Base-by-base conservation (phyloP, 1,139 yeast genomes). In the Hansenula sp. region DNA sequence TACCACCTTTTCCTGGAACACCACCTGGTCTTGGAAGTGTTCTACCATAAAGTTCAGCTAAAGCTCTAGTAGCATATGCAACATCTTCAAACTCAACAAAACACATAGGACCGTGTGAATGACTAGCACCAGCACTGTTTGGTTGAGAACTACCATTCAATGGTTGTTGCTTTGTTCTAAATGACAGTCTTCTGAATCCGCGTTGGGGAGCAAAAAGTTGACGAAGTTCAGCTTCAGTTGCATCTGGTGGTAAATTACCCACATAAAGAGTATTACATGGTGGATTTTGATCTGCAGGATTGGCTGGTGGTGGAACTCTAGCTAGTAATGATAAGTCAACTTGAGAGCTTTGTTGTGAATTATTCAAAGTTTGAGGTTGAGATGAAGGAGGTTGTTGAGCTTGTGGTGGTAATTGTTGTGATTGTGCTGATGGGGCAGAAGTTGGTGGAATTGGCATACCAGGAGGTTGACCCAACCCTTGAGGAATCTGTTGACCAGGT, bases 271-370 rank as follows among this genome's bases (percentile, higher is more conserved):
- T 92, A 61, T 92, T 92, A 67, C 98, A 92, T 8, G 98, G 98
- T 10, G 98, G 98, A 57, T 92, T 92, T 65, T 92, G 98, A 64
- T 92, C 98, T 3, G 98, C 98, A 1, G 98, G 98, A 55, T 92
- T 92, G 3, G 96, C 96, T 4, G 97, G 97, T 2, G 97, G 96
- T 29, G 96, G 90, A 20, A 90, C 88, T 47, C 87, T 66, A 0
- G 90, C 88, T 37, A 84, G 65, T 37, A 83, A 65, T 2, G 88
- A 79, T 48, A 83, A 68, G 57, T 84, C 92, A 22, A 64, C 67
- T 12, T 87, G 88, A n/a, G 83, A 52, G 12, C 52, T 40, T 32
- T 45, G 44, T 37, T 49, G 49, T 8, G 60, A 49, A 18, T 37
- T 40, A 39, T 44, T 44, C 18, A 38, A 20, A 13, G 38, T 46